Evolutionary conservation across 2,329 filamentous ascomycete species (phyloP), one percentile per base, ranked within the genome.

Genomic region (Talaromyces atroroseus): DNA sequence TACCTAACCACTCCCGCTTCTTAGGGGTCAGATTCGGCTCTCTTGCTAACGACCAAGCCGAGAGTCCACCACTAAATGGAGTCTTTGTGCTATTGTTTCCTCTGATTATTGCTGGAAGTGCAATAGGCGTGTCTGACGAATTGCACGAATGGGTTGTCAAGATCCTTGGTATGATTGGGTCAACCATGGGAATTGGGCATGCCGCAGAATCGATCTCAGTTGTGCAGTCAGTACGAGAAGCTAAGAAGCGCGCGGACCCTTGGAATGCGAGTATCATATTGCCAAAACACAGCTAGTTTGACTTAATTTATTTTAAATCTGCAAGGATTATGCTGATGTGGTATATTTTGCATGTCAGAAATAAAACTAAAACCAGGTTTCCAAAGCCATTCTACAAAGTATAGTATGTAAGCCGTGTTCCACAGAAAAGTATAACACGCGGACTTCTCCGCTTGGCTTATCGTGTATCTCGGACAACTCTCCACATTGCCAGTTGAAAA

Each of bases 41-140:
- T n/a, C 26, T 58, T 8, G 8, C 23, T 20, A 20, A 24, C 20
- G 21, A 26, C 5, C n/a, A 34, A 4, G 46, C 36, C 4, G 50
- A 40, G 16, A 16, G 56, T 7, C 61, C 63, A 24, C 60, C 60
- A 6, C 40, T 67, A 2, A 65, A 64, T 48, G 64, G 65, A 4
- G 57, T 61, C 1, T 66, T 66, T 20, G 61, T 63, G 58, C 23
- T 64, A 32, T 49, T 66, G 18, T 66, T 65, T 36, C 61, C 62
- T 4, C 46, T 68, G 45, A 52, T 58, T 1, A 52, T 62, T 20
- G 64, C 63, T 7, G 65, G 62, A 40, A 55, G 60, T 23, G 60
- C 63, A 14, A 59, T 59, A 10, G 62, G 59, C 16, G 58, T 59
- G n/a, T 56, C 62, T 1, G 59, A 65, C 8, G 49, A 64, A 26